These are phyloP conservation scores for Polytrichum formosum DNA, from an alignment of 225 moss, liverwort and hornwort species.

Conservation along the genomic window DNA sequence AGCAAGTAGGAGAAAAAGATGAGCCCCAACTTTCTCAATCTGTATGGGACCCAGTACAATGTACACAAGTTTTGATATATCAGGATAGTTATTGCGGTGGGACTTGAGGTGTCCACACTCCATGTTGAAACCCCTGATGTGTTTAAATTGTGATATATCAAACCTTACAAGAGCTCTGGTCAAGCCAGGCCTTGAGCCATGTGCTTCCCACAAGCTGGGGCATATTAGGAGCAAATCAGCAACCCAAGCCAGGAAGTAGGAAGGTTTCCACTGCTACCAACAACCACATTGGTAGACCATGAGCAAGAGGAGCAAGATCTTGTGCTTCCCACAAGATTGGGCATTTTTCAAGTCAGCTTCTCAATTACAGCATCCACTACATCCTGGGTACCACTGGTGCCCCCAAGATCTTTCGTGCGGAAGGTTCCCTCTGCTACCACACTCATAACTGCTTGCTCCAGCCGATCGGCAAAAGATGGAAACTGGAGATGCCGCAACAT, in stretches of 20 bases:
- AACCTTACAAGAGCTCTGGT: slow-evolving; percentile 2
- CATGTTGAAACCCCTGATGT: background rate
- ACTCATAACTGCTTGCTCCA: slow-evolving; percentile 95
- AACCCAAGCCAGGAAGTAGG: background rate
- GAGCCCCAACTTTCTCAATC: too few species aligned
- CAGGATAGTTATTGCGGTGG: too few species aligned
- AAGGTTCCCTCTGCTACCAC: slow-evolving; percentile 81
- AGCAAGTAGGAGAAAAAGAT: too few species aligned
- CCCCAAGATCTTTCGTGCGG: slow-evolving; percentile 97
- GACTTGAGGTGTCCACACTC: too few species aligned
- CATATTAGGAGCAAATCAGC: background rate
- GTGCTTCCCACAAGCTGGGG: background rate
- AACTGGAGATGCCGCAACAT: slow-evolving; percentile 99
- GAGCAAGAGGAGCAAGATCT: background rate
- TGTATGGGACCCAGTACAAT: too few species aligned
- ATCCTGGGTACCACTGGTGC: slow-evolving; percentile 86
- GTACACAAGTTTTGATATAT: too few species aligned
- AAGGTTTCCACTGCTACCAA: background rate
- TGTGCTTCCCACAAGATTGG: background rate
- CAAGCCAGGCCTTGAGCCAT: slow-evolving; percentile 13
- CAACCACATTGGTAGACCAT: slow-evolving; percentile 1
- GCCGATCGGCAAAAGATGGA: slow-evolving; percentile 88
- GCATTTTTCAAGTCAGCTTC: slow-evolving; percentile 47
- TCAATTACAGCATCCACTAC: slow-evolving; percentile 88
- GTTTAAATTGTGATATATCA: background rate